Conservation (phyloP, 2,329 filamentous ascomycete species). For the Lasiodiplodia sp. region DNA sequence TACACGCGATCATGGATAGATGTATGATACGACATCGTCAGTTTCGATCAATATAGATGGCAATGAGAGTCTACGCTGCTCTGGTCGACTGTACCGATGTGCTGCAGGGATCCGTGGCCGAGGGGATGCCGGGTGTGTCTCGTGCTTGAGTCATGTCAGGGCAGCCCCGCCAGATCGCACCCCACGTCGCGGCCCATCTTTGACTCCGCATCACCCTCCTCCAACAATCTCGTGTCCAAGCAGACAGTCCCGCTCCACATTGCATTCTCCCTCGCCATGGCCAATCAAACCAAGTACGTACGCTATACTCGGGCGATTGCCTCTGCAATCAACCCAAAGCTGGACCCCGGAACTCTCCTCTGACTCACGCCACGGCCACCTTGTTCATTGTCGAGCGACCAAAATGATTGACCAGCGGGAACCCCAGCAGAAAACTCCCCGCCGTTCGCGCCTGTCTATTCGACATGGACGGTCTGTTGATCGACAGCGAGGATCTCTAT, state of each 20-base stretch:
- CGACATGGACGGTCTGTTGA: conserved; percentile 97
- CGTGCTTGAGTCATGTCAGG: conserved; percentile 5
- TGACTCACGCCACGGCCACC: not conserved
- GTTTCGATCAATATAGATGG: conserved; percentile 7
- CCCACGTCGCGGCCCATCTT: conserved; percentile 19
- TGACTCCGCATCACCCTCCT: conserved; percentile 4
- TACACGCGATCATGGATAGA: conserved; percentile 23
- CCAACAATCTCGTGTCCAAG: too few species aligned
- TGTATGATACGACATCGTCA: conserved; percentile 26
- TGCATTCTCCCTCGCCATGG: conserved; percentile 2
- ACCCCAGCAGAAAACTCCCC: not conserved
- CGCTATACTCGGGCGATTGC: not conserved
- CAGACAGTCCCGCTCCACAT: not conserved
- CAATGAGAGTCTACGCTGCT: not conserved
- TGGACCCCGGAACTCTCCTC: not conserved
- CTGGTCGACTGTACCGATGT: not conserved
- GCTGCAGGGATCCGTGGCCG: not conserved
- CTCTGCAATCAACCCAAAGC: not conserved
- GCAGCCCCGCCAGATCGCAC: conserved; percentile 12
- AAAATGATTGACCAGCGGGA: not conserved
- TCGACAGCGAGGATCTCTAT: conserved; percentile 93
- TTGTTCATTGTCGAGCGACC: not conserved
- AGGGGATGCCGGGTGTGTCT: not conserved
- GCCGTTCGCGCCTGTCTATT: conserved; percentile 87
- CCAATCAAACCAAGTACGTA: conserved; percentile 24